Base-by-base conservation (phyloP, 352 stramenopile genomes). In the Globisporangium carolinianum region DNA sequence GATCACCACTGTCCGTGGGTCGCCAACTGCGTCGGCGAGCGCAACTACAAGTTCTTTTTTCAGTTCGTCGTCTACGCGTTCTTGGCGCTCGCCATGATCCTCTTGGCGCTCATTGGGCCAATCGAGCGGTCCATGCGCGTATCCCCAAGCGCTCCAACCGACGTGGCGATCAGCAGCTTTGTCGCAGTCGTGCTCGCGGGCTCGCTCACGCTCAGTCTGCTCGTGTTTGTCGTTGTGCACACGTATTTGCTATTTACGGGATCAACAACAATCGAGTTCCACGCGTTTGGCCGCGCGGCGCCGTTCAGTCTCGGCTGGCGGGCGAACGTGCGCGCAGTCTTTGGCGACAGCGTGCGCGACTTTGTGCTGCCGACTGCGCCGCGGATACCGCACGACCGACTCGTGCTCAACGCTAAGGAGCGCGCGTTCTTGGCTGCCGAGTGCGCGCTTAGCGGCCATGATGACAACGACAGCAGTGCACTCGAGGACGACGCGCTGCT, bases 1-100 rank as follows among this genome's bases (percentile, higher is more conserved):
- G 97, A 99, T 72, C 97, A 99, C 85, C 96, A 99, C 73, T 98
- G 97, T 71, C 96, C 96, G 14, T 99, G 96, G 96, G 90, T 95
- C 48, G 83, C 75, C 10, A 95, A 94, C 63, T 95, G 85, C 55
- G 71, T 95, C 18, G 85, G 85, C 43, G 66, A 86, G 60, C 66
- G 69, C 54, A 95, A 95, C 72, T 93, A 93, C 77, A 91, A 91
- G 62, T 95, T 76, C 58, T 95, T 95, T 57, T 87, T 88, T 53
- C 78, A 91, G 32, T 95, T 95, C 49, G 74, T 95, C 46, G 71
- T 81, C 41, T 89, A 94, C 63, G 77, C 69, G 12, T 91, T 87
- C 58, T 47, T 92, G 8, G 72, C 77, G 38, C 70, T 89, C 37
- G 57, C 61, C 4, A 85, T 88, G 76, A 72, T 87, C 37, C 57